phyloP scores from a whole-genome alignment of 352 stramenopile genomes.

The Globisporangium polare region DNA sequence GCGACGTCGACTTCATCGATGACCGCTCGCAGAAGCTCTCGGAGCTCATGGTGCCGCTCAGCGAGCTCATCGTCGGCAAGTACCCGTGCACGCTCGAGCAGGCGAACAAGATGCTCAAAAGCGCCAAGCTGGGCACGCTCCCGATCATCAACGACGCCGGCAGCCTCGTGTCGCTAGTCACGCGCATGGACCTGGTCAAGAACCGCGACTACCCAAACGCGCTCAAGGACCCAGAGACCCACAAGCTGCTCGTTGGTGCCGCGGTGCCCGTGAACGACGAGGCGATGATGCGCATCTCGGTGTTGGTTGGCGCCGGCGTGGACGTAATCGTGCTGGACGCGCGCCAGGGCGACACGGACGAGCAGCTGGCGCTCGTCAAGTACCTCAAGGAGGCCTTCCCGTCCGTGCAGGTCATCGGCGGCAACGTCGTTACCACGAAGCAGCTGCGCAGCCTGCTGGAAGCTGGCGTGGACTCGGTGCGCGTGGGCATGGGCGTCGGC shows the following conservation, averaged over 20 bases:
- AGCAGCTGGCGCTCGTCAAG: constrained; percentile 68
- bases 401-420: constrained; percentile 94
- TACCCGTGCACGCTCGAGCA: constrained; percentile 93
- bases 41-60: constrained; percentile 73
- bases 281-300: constrained; percentile 86
- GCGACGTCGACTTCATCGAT: constrained; percentile 97
- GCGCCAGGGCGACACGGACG: constrained; percentile 95
- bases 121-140: constrained; percentile 98
- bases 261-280: constrained; percentile 94
- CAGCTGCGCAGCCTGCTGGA: constrained; percentile 97
- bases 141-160: constrained; percentile 96
- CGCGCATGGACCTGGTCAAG: constrained; percentile 95
- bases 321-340: constrained; percentile 99
- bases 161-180: constrained; percentile 96
- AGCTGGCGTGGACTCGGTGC: constrained; percentile 96
- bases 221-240: constrained; percentile 92
- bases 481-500: constrained; percentile 98
- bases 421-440: constrained; percentile 97
- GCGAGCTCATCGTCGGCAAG: constrained; percentile 85
- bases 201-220: constrained; percentile 94
- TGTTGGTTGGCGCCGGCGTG: constrained; percentile 90
- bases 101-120: constrained; percentile 96
- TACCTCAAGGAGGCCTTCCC: constrained; percentile 94
- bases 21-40: constrained; percentile 72
- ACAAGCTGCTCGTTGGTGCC: constrained; percentile 93